Evolutionary conservation across 148 eudicot species (phyloP).

Genomic region (Talinum fruticosum): DNA sequence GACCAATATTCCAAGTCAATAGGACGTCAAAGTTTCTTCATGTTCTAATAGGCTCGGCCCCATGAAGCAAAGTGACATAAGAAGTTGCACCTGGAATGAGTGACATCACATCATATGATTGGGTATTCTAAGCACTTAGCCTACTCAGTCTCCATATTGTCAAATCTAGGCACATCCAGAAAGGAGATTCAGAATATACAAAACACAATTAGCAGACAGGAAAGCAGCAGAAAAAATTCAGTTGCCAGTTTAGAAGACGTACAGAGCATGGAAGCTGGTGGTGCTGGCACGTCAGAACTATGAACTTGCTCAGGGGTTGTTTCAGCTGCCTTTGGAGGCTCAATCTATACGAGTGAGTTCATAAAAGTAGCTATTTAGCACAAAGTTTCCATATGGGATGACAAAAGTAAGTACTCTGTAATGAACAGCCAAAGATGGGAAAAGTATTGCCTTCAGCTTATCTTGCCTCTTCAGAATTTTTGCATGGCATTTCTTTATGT

Average conservation of each 20-base stretch:
- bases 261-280: conserved; percentile 35
- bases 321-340: conserved; percentile 29
- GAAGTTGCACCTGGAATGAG: no score
- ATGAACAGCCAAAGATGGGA: not conserved
- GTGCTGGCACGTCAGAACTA: conserved; percentile 25
- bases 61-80: no score
- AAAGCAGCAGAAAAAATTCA: not conserved
- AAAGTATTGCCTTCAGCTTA: conserved; percentile 43
- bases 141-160: no score
- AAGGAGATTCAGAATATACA: not conserved
- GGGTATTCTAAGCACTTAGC: no score
- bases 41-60: no score
- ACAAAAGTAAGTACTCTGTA: not conserved
- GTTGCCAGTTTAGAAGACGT: conserved; percentile 17
- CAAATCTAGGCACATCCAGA: not conserved
- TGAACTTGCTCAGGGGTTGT: conserved; percentile 24
- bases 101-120: no score
- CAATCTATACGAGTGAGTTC: conserved; percentile 41
- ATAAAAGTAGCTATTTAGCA: not conserved
- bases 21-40: not conserved
- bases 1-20: not conserved
- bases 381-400: not conserved
- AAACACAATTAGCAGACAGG: not conserved
- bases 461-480: conserved; percentile 69
- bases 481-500: conserved; percentile 77